Evolutionary conservation across 202 grass and related monocot genomes (phyloP).

Genomic region (Brachypodium distachyon): DNA sequence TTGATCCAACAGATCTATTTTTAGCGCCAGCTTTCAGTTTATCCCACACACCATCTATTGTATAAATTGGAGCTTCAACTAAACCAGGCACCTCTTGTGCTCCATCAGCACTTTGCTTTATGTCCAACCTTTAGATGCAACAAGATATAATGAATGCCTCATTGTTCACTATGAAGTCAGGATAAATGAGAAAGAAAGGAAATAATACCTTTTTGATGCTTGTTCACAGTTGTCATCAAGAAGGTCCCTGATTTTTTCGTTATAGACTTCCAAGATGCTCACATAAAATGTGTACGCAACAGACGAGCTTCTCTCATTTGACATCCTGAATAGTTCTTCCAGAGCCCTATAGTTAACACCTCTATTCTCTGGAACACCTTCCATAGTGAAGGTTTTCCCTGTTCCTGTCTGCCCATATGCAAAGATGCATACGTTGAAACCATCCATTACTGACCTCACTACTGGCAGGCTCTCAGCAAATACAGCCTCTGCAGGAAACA

Average conservation of each 20-base stretch:
- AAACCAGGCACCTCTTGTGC: constrained; percentile 82
- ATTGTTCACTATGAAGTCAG: not conserved
- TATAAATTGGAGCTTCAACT: constrained; percentile 53
- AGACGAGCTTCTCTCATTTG: constrained; percentile 29
- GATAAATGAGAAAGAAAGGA: constrained; percentile 5
- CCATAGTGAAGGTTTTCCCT: constrained; percentile 96
- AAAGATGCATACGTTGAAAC: constrained; percentile 96
- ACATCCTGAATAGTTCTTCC: constrained; percentile 78
- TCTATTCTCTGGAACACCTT: constrained; percentile 74
- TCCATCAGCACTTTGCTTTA: constrained; percentile 77
- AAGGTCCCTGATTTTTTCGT: constrained; percentile 88
- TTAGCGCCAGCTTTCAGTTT: constrained; percentile 61
- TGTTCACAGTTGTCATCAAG: constrained; percentile 57
- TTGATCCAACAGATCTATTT: constrained; percentile 90
- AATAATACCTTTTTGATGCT: constrained; percentile 53
- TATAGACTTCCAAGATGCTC: constrained; percentile 93
- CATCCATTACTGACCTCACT: constrained; percentile 78
- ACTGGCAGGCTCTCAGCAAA: constrained; percentile 78
- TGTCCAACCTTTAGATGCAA: constrained; percentile 68
- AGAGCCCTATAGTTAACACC: constrained; percentile 92
- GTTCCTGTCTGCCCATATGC: constrained; percentile 96
- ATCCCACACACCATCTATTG: constrained; percentile 70
- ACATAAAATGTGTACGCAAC: constrained; percentile 58
- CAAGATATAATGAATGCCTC: not conserved
- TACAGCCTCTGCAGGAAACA: constrained; percentile 47